Conservation (phyloP, 768 basidiomycete genomes). For the Serendipita sp. region DNA sequence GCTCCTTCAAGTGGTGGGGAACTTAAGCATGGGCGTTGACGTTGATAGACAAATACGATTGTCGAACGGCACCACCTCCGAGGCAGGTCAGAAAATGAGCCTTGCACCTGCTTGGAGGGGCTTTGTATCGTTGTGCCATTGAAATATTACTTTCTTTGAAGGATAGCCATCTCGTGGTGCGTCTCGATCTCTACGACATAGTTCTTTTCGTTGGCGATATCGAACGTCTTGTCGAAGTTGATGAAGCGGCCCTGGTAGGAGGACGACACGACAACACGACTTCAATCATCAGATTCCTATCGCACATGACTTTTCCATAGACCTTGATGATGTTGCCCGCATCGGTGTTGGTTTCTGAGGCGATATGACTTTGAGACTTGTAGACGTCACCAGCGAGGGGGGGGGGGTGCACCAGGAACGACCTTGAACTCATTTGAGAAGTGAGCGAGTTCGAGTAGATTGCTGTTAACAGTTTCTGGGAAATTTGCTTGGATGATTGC, state of each 20-base stretch:
- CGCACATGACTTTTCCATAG: conserved; percentile 66
- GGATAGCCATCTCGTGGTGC: conserved; percentile 76
- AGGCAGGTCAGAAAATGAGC: conserved; percentile 79
- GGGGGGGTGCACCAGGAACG: conserved; percentile 53
- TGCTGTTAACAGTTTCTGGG: conserved; percentile 80
- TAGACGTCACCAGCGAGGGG: conserved; percentile 79
- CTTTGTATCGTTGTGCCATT: conserved; percentile 72
- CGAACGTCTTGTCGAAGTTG: conserved; percentile 94
- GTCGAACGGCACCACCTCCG: conserved; percentile 82
- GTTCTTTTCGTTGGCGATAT: conserved; percentile 76
- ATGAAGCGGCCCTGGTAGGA: conserved; percentile 88
- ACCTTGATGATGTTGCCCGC: conserved; percentile 89
- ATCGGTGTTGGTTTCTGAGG: conserved; percentile 78
- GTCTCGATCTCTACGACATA: conserved; percentile 61
- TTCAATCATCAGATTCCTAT: conserved; percentile 70
- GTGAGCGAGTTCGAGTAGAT: conserved; percentile 89
- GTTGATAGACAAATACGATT: conserved; percentile 62
- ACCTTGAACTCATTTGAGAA: conserved; percentile 93
- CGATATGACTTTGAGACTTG: conserved; percentile 73
- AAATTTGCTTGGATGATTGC: conserved; percentile 99
- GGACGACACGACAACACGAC: conserved; percentile 92
- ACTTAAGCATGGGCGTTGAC: conserved; percentile 78
- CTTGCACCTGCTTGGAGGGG: conserved; percentile 66
- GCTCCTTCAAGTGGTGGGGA: conserved; percentile 71
- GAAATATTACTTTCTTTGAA: conserved; percentile 95